Evolutionary conservation across 2,329 filamentous ascomycete species (phyloP).

Genomic region (Metarhizium rileyi): DNA sequence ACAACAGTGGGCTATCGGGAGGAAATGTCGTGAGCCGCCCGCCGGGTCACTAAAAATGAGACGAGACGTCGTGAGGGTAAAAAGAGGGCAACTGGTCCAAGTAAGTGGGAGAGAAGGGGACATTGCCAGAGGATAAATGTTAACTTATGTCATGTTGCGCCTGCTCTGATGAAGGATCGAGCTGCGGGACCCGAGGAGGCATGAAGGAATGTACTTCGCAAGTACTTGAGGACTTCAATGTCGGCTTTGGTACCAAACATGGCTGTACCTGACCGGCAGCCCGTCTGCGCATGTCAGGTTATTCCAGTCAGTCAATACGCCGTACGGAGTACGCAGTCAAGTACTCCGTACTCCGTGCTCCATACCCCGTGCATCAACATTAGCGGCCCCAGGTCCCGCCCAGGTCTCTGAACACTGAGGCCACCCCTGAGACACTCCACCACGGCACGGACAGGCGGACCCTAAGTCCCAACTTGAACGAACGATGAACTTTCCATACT

Average conservation of each 20-base stretch:
- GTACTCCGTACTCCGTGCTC: too few species aligned
- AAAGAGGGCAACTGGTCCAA: background rate
- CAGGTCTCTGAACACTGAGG: background rate
- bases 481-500: too few species aligned
- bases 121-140: background rate
- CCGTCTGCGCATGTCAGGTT: too few species aligned
- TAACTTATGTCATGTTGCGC: too few species aligned
- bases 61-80: background rate
- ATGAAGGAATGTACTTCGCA: background rate
- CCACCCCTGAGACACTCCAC: background rate
- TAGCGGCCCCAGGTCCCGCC: too few species aligned
- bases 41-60: background rate
- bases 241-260: background rate
- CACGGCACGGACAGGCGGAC: background rate
- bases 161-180: too few species aligned
- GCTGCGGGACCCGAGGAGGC: background rate
- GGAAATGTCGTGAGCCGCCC: constrained; percentile 1
- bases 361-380: too few species aligned
- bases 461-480: too few species aligned
- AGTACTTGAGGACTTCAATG: background rate
- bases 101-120: background rate
- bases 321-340: too few species aligned
- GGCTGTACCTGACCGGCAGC: too few species aligned
- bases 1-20: background rate
- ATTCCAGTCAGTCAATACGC: too few species aligned